Percentiles rank a stretch among this genome's conserved stretches.
Evolutionary conservation across 345 rosid species (phyloP).

Genomic region (Eutrema heterophyllum): DNA sequence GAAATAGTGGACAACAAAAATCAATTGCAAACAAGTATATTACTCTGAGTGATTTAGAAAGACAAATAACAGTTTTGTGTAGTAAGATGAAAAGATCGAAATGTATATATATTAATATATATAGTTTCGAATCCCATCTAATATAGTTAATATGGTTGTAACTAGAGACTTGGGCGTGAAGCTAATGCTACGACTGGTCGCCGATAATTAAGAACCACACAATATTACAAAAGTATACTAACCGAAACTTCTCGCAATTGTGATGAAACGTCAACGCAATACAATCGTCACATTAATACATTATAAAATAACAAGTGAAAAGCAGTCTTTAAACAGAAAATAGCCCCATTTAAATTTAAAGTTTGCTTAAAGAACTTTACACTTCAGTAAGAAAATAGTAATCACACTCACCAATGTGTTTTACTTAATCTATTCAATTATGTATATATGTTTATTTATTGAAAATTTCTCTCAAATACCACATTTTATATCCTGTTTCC

Average conservation of each 20-base stretch:
- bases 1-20: too few species aligned
- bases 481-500: background rate
- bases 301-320: background rate
- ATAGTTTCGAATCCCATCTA: background rate
- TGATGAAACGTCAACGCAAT: conserved; percentile 62
- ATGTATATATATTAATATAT: too few species aligned
- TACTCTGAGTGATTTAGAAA: too few species aligned
- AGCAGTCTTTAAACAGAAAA: background rate
- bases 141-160: background rate
- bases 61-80: background rate
- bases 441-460: background rate
- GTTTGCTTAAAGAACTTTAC: background rate
- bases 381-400: background rate
- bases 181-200: conserved; percentile 30
- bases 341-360: background rate
- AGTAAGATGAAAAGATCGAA: background rate
- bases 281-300: conserved; percentile 4
- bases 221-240: conserved; percentile 10
- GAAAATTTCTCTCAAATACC: background rate
- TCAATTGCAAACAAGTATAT: too few species aligned
- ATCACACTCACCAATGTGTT: background rate
- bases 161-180: conserved; percentile 29
- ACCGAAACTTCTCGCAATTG: conserved; percentile 36
- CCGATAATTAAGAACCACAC: conserved; percentile 36
- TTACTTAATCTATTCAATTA: background rate